These are phyloP conservation scores for Alternaria arbusti DNA, from an alignment of 2,329 filamentous ascomycete species.

Conservation along the genomic window DNA sequence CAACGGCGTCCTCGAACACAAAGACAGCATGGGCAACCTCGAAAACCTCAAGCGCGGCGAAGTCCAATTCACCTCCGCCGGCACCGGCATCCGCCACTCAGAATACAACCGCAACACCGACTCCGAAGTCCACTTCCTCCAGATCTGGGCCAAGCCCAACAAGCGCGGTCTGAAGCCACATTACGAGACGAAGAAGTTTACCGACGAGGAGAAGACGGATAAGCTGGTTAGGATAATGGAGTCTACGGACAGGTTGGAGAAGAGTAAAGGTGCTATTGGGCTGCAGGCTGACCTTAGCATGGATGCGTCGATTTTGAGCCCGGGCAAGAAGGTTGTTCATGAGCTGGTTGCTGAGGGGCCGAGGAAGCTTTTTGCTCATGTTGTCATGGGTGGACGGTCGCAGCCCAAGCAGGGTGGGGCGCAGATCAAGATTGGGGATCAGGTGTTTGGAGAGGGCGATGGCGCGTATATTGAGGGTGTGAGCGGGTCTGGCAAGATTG, in stretches of 20 bases:
- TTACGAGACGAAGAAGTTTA: conserved; percentile 78
- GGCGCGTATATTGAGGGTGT: conserved; percentile 73
- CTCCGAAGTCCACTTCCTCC: conserved; percentile 80
- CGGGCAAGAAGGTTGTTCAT: conserved; percentile 72
- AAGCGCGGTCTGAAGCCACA: conserved; percentile 72
- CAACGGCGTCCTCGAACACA: conserved; percentile 84
- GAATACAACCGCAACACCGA: conserved; percentile 78
- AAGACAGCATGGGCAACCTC: conserved; percentile 77
- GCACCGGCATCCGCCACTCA: conserved; percentile 78
- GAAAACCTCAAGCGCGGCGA: conserved; percentile 79
- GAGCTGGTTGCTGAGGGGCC: conserved; percentile 69
- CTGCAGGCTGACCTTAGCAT: conserved; percentile 86
- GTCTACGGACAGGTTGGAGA: conserved; percentile 67
- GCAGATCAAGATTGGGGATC: conserved; percentile 72
- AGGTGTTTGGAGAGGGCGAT: conserved; percentile 76
- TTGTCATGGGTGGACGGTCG: conserved; percentile 68
- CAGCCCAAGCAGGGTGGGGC: conserved; percentile 72
- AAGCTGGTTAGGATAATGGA: conserved; percentile 78
- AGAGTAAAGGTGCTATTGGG: conserved; percentile 75
- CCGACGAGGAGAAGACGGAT: conserved; percentile 74
- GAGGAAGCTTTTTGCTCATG: conserved; percentile 78
- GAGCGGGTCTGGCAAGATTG: conserved; percentile 52
- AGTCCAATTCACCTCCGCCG: conserved; percentile 90
- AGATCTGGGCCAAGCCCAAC: conserved; percentile 88
- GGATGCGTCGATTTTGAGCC: conserved; percentile 75